Conservation (phyloP, 2,329 filamentous ascomycete genomes). For the Fusarium denticulatum region DNA sequence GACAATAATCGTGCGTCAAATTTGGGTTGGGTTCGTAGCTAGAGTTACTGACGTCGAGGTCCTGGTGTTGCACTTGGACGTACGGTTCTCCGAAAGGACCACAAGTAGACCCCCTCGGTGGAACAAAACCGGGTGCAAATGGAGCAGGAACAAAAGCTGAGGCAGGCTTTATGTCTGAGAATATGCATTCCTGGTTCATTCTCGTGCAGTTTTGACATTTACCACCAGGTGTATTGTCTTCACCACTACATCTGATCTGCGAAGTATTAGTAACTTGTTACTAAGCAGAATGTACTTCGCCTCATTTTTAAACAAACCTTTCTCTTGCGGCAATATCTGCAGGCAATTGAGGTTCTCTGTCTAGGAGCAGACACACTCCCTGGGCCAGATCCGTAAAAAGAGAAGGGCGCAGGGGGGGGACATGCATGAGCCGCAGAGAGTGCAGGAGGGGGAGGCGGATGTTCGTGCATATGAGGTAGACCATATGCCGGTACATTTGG, state of each 20-base stretch:
- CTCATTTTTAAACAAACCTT: neutral
- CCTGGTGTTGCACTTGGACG: no score
- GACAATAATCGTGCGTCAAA: no score
- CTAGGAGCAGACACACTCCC: neutral
- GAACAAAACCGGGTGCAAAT: no score
- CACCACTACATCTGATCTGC: neutral
- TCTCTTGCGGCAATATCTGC: neutral
- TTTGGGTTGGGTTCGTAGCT: no score
- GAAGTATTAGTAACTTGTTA: neutral
- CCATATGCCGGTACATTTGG: accelerated
- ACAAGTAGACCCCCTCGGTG: no score
- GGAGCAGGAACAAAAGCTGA: accelerated
- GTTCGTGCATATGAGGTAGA: accelerated
- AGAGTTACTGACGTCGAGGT: no score
- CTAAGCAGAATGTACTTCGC: accelerated
- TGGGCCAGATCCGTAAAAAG: accelerated
- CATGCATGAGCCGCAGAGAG: neutral
- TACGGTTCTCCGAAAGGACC: no score
- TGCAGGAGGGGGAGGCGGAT: accelerated
- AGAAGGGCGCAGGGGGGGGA: accelerated
- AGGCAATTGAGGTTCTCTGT: neutral
- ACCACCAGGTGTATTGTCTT: accelerated
- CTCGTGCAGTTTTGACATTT: neutral
- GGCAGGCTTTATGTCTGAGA: accelerated
- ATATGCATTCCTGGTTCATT: neutral